Percentiles rank a stretch among this genome's conserved stretches.
Conservation (phyloP, 441 rosid genomes). For the Arabidopsis hybrid region DNA sequence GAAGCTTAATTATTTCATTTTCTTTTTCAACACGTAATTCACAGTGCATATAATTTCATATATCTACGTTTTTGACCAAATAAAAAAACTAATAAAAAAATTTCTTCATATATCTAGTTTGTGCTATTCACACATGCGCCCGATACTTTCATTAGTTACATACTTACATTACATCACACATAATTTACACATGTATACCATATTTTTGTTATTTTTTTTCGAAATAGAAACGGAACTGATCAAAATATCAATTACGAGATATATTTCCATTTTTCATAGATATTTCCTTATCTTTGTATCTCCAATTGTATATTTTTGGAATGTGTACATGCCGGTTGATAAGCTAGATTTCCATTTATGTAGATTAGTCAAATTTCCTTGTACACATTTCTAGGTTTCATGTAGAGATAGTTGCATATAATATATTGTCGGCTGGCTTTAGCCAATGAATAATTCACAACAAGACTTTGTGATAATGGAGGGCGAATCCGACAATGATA, state of each 20-base stretch:
- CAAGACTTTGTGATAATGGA: conserved; percentile 12
- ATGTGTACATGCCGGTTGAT: conserved; percentile 2
- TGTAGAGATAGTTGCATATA: background rate
- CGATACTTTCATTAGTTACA: background rate
- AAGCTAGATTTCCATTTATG: conserved; percentile 13
- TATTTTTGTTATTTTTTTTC: background rate
- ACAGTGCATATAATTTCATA: background rate
- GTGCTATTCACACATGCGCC: background rate
- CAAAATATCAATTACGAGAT: background rate
- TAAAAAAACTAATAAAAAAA: background rate
- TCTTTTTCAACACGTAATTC: background rate
- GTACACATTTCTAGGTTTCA: background rate
- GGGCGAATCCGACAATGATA: conserved; percentile 11
- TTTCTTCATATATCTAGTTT: no score
- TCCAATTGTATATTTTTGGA: background rate
- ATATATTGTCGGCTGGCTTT: background rate
- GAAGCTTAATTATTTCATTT: background rate
- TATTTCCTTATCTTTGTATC: conserved; percentile 2
- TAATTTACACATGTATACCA: background rate
- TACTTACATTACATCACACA: no score
- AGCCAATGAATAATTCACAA: background rate
- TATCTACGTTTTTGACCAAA: background rate
- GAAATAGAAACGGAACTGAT: background rate
- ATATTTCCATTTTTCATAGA: background rate
- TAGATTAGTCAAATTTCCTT: background rate